A percentile compares a stretch with the other conserved stretches of the same genome.
These are phyloP conservation scores for Coniochaeta sp. DNA, from an alignment of 2,329 filamentous ascomycete genomes.

Conservation along the genomic window DNA sequence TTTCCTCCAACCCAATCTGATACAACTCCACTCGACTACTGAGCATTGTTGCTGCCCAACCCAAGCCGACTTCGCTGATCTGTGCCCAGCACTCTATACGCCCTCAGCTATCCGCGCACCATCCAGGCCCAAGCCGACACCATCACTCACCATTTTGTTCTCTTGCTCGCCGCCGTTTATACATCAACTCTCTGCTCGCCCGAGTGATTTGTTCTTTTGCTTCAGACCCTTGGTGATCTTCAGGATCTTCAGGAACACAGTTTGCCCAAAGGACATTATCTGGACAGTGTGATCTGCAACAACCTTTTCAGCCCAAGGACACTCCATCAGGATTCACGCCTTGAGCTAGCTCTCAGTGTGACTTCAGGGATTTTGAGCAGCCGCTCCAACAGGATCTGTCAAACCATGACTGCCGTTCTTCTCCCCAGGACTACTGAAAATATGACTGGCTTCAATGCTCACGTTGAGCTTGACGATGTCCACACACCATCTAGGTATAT, in stretches of 20 bases:
- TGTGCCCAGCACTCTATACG: not conserved
- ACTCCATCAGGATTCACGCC: not conserved
- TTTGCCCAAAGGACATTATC: not conserved
- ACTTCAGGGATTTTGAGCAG: constrained; percentile 6
- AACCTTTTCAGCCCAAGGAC: not conserved
- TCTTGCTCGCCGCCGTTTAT: not conserved
- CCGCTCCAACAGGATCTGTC: constrained; percentile 5
- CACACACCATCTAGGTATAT: constrained; percentile 55
- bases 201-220: not conserved
- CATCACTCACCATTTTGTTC: constrained; percentile 4
- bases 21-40: constrained; percentile 15
- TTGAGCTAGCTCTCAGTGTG: not conserved
- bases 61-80: not conserved
- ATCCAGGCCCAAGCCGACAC: not conserved
- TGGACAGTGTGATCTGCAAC: not conserved
- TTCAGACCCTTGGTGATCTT: not conserved
- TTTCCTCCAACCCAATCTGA: constrained; percentile 23
- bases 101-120: not conserved
- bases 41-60: constrained; percentile 28
- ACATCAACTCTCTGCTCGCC: not conserved
- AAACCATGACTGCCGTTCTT: constrained; percentile 14
- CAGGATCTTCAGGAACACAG: constrained; percentile 2
- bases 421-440: constrained; percentile 17
- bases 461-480: constrained; percentile 51
- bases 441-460: constrained; percentile 45